Percentiles rank a stretch among this genome's conserved stretches.
phyloP scores from a whole-genome alignment of 2,329 filamentous ascomycete species.

The Fusarium buharicum region DNA sequence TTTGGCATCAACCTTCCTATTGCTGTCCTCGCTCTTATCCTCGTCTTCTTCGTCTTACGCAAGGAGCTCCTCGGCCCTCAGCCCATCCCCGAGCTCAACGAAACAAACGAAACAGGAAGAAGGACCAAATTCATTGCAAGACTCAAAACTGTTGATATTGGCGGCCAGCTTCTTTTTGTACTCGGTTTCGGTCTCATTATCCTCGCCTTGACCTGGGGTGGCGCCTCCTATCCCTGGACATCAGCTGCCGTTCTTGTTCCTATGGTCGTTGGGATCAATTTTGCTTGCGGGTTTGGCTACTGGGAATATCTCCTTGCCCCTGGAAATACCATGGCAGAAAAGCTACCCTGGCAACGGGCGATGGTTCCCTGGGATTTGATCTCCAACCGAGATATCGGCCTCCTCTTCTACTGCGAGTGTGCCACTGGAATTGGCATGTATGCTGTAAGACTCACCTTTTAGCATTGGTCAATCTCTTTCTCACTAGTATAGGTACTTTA shows the following conservation, averaged over 20 bases:
- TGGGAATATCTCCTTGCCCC: slow-evolving; percentile 67
- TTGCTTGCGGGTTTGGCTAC: slow-evolving; percentile 56
- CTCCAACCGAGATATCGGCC: slow-evolving; percentile 64
- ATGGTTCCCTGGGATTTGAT: slow-evolving; percentile 74
- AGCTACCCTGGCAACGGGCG: slow-evolving; percentile 65
- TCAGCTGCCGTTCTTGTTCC: slow-evolving; percentile 61
- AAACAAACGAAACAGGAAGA: slow-evolving; percentile 49
- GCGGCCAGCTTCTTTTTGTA: slow-evolving; percentile 67
- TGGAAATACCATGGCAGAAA: slow-evolving; percentile 56
- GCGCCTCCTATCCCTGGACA: slow-evolving; percentile 63
- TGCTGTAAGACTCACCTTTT: slow-evolving; percentile 48
- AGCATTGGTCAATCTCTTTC: slow-evolving; percentile 44
- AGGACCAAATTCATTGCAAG: slow-evolving; percentile 54
- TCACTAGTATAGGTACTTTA: slow-evolving; percentile 65
- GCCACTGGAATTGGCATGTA: slow-evolving; percentile 66
- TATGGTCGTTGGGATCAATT: slow-evolving; percentile 57
- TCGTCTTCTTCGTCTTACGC: slow-evolving; percentile 67
- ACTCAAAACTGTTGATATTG: slow-evolving; percentile 65
- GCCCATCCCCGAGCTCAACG: slow-evolving; percentile 57
- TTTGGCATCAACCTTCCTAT: slow-evolving; percentile 73
- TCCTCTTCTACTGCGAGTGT: slow-evolving; percentile 72
- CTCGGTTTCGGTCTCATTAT: slow-evolving; percentile 64
- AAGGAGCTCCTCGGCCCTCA: slow-evolving; percentile 67
- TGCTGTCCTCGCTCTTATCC: slow-evolving; percentile 60
- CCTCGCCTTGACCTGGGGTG: slow-evolving; percentile 66